Evolutionary conservation across 306 rosid genomes (phyloP), one percentile per base, ranked within the genome.

Genomic region (Crotalaria pallida): DNA sequence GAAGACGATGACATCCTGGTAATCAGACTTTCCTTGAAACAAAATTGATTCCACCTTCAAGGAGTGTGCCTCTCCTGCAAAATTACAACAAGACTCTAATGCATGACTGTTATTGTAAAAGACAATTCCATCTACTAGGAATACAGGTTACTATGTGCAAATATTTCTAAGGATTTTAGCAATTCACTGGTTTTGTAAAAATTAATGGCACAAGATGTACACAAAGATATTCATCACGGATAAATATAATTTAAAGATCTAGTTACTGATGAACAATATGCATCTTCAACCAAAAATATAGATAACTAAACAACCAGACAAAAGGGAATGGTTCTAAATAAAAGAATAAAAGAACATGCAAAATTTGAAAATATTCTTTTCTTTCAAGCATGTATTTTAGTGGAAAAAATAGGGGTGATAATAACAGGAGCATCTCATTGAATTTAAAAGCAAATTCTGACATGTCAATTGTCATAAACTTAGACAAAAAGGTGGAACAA

Each of bases 31-130:
- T 55, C 88, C 97, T 67, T 87, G 84, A 77, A 91, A 95, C 71
- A 95, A 73, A 67, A 91, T 80, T 76, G 87, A 81, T 83, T 95
- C 97, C 65, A 95, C 85, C 83, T 91, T 95, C 87, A 95, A 91
- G 64, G 99, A 95, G 85, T 95, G 99, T 53, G 99, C 99, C 84
- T 95, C 99, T 52, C 99, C 99, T 95, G 81, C 81, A 77, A 48
- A 43, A 73, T 77, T 38, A 63, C 31, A 61, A 56, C 38, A 43
- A 81, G 24, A 19, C 26, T 71, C 69, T 61, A 59, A 21, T 34
- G 52, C 65, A 64, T 58, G 38, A 40, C 10, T 71, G 24, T 36
- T 58, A 43, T 16, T 53, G 75, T 49, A 56, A 52, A 48, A 33
- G 63, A 56, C 31, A 70, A 70, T 21, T 1, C 40, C 11, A 63